Base-by-base conservation (phyloP, 202 grass and related monocot genomes). In the Zoysia matrella region DNA sequence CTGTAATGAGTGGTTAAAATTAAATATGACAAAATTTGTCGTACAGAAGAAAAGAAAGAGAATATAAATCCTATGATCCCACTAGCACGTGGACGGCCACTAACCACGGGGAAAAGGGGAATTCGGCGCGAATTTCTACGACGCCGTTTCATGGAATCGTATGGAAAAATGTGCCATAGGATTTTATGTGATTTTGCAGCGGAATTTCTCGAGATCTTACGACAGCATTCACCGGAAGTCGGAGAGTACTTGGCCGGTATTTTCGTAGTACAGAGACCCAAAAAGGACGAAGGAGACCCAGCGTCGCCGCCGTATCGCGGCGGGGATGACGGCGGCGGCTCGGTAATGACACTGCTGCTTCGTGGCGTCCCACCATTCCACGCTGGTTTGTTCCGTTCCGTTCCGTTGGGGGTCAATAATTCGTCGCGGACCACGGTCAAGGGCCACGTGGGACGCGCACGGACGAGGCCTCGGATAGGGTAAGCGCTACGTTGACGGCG, bases 1-100 rank as follows among this genome's bases (percentile, higher is more conserved):
- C 0, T 30, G 22, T 30, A 30, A 30, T 30, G 22, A 30, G 22
- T 30, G 22, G 22, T 30, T 30, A 30, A 30, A 30, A 30, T 30
- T 30, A 30, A 30, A 30, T 30, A 30, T 30, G 22, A 30, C 0
- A 30, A 30, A 30, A 0, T 30, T 30, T 30, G 22, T 30, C 22
- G 30, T 36, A 36, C 30, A 36, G 1, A 36, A 36, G 30, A 36
- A 36, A 36, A 22, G 22, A 22, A 22, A 22, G 22, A 22, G 22
- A 22, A 22, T 22, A 22, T 22, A 22, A 22, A 22, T 22, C 22
- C 22, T 22, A 22, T 22, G 22, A 22, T 22, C 22, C 22, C 22
- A 49, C 50, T 52, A 52, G 73, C 7, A 46, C 16, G 49, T 60
- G 75, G 70, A 14, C 71, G n/a, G 56, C 71, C 76, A 80, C 81